Evolutionary conservation across 768 basidiomycete species (phyloP).

Genomic region (Brasilioporus rufonigricans): DNA sequence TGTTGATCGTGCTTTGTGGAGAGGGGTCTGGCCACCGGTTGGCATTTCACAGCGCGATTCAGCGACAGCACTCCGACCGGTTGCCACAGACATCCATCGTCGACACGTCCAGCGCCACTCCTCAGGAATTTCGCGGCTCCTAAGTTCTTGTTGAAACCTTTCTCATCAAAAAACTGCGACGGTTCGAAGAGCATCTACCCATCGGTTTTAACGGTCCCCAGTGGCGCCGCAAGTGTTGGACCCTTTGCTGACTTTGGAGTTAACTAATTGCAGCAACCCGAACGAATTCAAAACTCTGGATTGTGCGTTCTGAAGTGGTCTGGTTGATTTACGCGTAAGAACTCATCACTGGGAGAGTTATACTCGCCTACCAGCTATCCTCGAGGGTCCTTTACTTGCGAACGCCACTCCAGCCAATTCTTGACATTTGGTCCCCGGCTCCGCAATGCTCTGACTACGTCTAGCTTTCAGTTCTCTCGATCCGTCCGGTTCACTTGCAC

Average conservation of each 20-base stretch:
- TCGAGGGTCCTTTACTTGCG: not conserved
- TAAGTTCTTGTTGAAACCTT: not conserved
- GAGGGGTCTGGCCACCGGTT: not conserved
- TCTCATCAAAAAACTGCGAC: too few species aligned
- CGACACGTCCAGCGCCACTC: not conserved
- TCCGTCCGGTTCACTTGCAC: not conserved
- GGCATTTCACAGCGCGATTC: not conserved
- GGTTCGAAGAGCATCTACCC: too few species aligned
- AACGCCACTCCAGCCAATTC: constrained; percentile 5
- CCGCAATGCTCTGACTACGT: not conserved
- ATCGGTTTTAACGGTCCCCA: not conserved
- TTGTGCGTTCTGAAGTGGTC: not conserved
- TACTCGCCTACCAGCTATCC: constrained; percentile 9
- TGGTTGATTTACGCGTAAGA: not conserved
- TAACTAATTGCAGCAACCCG: not conserved
- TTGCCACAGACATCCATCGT: not conserved
- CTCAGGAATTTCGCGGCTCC: not conserved
- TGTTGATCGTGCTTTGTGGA: not conserved
- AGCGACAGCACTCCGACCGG: not conserved
- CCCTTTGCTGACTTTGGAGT: not conserved
- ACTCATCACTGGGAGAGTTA: not conserved
- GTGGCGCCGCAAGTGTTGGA: too few species aligned
- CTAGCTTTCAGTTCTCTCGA: not conserved
- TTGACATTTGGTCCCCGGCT: not conserved
- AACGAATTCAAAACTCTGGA: not conserved